Base-by-base conservation (phyloP, 2,329 filamentous ascomycete species). In the Penicillium capsulatum region DNA sequence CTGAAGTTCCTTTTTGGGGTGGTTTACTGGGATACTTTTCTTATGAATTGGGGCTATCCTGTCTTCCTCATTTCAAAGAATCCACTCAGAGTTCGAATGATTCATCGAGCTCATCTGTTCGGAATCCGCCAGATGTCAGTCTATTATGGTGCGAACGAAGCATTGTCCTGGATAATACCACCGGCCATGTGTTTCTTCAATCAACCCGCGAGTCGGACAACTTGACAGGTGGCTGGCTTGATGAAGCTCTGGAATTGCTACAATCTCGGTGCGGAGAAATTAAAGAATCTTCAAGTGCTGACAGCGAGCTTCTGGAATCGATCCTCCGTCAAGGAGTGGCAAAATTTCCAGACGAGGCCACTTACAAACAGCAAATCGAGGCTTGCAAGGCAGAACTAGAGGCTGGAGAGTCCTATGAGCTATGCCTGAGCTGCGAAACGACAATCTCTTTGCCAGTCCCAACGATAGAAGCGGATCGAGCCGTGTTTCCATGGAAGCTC, bases 11-110 rank as follows among this genome's bases (percentile, higher is more conserved):
- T 0, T 95, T 94, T 59, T 80, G 86, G 64, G 89, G 87, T 36
- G 89, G 89, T 0, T 81, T 94, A 43, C 79, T 94, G 66, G 89
- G 89, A 0, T 94, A 84, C 55, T 76, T 88, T 35, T 88, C 86
- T 0, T 94, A 95, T 45, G 89, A 95, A 61, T 79, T 89, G 59
- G 86, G 87, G 0, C 68, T 94, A 1, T 70, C 62, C 5, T 57
- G 62, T 34, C 48, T 79, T 74, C 13, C 80, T 81, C 63, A 61
- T 33, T 54, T 60, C 2, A 57, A 59, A 22, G 40, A 33, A 40
- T 84, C 19, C 5, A 9, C 19, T 22, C 19, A 22, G 44, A 7
- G 3, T 17, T 17, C n/a, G 15, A 8, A 8, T 9, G 24, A 22
- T 14, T n/a, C 26, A 28, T n/a, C 11, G n/a, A 4, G 4, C 1